Evolutionary conservation across 2,329 filamentous ascomycete species (phyloP).

Genomic region (Nemania sp.): DNA sequence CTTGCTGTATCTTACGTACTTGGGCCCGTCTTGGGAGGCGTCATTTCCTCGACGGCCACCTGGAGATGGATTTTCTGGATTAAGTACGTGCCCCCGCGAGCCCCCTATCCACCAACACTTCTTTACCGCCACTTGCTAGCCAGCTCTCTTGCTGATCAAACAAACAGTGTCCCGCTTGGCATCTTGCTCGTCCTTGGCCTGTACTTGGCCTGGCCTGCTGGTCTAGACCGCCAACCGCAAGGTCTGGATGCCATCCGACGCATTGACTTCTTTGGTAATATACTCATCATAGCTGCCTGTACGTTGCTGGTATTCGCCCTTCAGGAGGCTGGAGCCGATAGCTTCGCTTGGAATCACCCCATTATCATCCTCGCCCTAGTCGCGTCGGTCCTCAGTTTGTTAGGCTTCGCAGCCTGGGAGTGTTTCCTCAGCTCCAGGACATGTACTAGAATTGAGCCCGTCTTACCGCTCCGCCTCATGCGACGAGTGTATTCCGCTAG

Average conservation of each 20-base stretch:
- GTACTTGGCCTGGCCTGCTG: conserved; percentile 50
- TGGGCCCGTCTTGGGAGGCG: conserved; percentile 60
- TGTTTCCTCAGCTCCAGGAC: conserved; percentile 45
- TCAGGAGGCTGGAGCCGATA: conserved; percentile 59
- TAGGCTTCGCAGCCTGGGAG: conserved; percentile 57
- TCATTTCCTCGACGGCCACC: conserved; percentile 54
- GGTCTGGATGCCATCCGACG: conserved; percentile 49
- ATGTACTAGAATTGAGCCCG: conserved; percentile 50
- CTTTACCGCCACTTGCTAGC: background rate
- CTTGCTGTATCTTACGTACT: conserved; percentile 61
- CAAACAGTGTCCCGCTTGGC: conserved; percentile 53
- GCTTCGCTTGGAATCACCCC: conserved; percentile 54
- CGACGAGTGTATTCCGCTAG: conserved; percentile 55
- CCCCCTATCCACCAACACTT: background rate
- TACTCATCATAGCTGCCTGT: conserved; percentile 54
- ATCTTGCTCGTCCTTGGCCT: conserved; percentile 51
- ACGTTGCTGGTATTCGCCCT: conserved; percentile 59
- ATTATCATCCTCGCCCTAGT: conserved; percentile 54
- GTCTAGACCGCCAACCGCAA: conserved; percentile 41
- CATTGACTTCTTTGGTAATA: conserved; percentile 57
- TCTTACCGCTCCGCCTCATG: conserved; percentile 55
- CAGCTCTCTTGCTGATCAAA: conserved; percentile 22
- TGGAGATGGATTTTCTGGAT: conserved; percentile 67
- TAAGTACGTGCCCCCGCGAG: conserved; percentile 51
- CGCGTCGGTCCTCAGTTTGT: conserved; percentile 52